Base-by-base conservation (phyloP, 2,329 filamentous ascomycete genomes). In the Monilinia aucupariae region DNA sequence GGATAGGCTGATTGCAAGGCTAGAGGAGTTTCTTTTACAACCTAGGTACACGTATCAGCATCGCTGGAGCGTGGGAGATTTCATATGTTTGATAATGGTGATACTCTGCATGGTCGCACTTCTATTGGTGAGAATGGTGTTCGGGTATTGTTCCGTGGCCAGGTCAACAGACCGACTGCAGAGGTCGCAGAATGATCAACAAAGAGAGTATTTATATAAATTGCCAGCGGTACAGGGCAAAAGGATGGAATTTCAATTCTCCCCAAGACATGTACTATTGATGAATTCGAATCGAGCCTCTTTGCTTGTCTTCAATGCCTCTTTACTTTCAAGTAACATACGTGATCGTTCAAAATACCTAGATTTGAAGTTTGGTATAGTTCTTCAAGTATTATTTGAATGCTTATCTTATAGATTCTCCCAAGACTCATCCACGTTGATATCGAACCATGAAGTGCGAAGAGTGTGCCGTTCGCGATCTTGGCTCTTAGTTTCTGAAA, bases 401-500 rank as follows among this genome's bases (percentile, higher is more conserved):
- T n/a, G n/a, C n/a, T n/a, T n/a, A n/a, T n/a, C n/a, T n/a, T n/a
- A n/a, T n/a, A 27, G 25, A 49, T 30, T 30, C n/a, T 27, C 47
- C 13, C 13, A 6, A 49, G 47, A 30, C 25, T 30, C 25, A 49
- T 32, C 8, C 13, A 4, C 13, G 25, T 49, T 27, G 47, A 30
- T 49, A 30, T 49, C 25, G 47, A 25, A 27, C 22, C 20, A 30
- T 9, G 10, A 15, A 27, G 3, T 41, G 20, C 9, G 8, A 13
- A 41, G 37, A 5, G 25, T 27, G 13, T 43, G 25, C 6, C 25
- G 17, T 13, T 20, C 17, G 37, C 25, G 39, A 15, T 43, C 30
- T 43, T 43, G 17, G 4, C 8, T 54, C 22, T 63, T 66, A 85
- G 45, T 84, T 86, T 63, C 84, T 78, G 73, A 86, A 86, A 71